A percentile compares a stretch with the other conserved stretches of the same genome.
phyloP scores from a whole-genome alignment of 306 rosid species.

The Phaseolus lunatus region DNA sequence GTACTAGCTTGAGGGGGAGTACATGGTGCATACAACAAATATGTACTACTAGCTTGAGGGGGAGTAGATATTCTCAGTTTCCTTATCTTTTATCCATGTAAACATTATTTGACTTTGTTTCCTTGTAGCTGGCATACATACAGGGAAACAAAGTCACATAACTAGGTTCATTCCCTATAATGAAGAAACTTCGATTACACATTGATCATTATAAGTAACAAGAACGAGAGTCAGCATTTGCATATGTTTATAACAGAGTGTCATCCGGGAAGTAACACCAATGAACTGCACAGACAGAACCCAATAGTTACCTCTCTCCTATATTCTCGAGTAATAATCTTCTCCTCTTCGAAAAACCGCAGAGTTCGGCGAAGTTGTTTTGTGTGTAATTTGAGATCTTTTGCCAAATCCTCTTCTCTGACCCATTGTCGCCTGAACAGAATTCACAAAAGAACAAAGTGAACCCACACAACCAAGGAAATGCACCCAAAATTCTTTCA shows the following conservation, averaged over 20 bases:
- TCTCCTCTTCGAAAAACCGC: constrained; percentile 92
- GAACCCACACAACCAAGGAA: background rate
- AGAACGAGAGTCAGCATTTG: background rate
- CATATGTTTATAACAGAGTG: constrained; percentile 8
- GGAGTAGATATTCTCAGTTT: background rate
- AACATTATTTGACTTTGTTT: background rate
- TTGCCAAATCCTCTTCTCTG: constrained; percentile 94
- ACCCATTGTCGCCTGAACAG: constrained; percentile 88
- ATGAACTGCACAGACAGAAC: constrained; percentile 32
- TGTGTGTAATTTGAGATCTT: constrained; percentile 89
- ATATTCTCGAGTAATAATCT: constrained; percentile 87
- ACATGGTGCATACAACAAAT: background rate
- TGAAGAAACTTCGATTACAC: background rate
- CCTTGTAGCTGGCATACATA: background rate
- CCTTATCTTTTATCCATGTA: background rate
- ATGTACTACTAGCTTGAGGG: background rate
- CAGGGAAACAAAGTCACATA: background rate
- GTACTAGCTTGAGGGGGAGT: background rate
- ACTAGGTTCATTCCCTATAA: background rate
- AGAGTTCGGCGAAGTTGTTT: constrained; percentile 91
- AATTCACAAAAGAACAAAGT: background rate
- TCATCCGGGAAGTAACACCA: constrained; percentile 4
- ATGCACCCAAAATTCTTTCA: background rate
- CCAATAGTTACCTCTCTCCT: constrained; percentile 75
- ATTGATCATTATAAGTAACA: background rate